phyloP scores from a whole-genome alignment of 768 basidiomycete genomes.

The Pulveroboletus frians region DNA sequence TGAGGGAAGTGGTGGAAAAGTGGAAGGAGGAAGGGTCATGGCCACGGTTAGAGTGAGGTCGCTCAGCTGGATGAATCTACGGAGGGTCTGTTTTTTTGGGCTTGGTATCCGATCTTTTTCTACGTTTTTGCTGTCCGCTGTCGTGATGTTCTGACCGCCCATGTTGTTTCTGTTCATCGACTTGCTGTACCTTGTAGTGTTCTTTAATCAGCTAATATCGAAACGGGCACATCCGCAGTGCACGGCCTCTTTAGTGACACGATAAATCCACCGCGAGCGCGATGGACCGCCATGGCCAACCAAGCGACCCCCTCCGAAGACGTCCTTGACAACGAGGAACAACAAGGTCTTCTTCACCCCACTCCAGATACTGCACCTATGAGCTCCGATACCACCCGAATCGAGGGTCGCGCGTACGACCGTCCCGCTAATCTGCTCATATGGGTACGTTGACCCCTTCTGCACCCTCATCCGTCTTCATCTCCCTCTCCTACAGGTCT shows the following conservation, averaged over 20 bases:
- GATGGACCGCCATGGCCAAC: constrained; percentile 1
- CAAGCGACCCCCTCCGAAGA: neutral
- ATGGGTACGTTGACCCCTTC: constrained; percentile 31
- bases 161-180: neutral
- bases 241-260: no score
- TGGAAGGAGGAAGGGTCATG: constrained; percentile 67
- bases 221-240: no score
- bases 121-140: constrained; percentile 2
- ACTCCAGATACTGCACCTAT: constrained; percentile 3
- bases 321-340: constrained; percentile 7
- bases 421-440: constrained; percentile 29
- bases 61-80: constrained; percentile 6
- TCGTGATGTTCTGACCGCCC: constrained; percentile 12
- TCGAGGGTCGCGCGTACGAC: constrained; percentile 39
- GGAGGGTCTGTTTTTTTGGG: constrained; percentile 14
- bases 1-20: constrained; percentile 71
- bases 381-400: constrained; percentile 27
- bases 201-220: constrained; percentile 14
- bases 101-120: constrained; percentile 12
- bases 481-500: constrained; percentile 3
- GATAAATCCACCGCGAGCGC: no score
- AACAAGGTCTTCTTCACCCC: constrained; percentile 11
- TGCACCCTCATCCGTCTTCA: neutral
- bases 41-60: constrained; percentile 22
- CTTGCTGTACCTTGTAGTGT: no score